A percentile compares a stretch with the other conserved stretches of the same genome.
These are phyloP conservation scores for Penicillium psychrosexuale DNA, from an alignment of 2,329 filamentous ascomycete species.

Conservation along the genomic window DNA sequence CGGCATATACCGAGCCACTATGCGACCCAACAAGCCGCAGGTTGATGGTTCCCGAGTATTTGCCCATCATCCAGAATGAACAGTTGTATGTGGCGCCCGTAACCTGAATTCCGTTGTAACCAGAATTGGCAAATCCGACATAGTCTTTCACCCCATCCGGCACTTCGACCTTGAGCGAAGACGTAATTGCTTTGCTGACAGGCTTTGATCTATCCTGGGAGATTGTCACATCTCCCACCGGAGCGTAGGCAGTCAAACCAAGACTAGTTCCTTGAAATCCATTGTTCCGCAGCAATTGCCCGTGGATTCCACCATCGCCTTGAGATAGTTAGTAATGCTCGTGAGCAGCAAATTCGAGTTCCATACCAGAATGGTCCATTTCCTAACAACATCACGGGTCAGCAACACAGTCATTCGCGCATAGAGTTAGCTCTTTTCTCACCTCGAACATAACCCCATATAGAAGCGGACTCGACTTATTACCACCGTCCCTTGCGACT, in stretches of 20 bases:
- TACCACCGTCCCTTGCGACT: slow-evolving; percentile 27
- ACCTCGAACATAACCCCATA: slow-evolving; percentile 41
- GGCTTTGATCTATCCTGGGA: slow-evolving; percentile 24
- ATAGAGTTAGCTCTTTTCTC: neutral
- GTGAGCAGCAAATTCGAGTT: neutral
- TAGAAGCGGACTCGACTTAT: slow-evolving; percentile 32
- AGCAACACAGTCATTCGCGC: neutral
- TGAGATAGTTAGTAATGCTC: neutral
- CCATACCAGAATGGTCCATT: slow-evolving; percentile 34
- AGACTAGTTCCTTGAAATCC: slow-evolving; percentile 33
- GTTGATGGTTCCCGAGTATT: slow-evolving; percentile 27
- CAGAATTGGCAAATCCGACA: slow-evolving; percentile 48
- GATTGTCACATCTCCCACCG: slow-evolving; percentile 27
- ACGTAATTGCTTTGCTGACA: slow-evolving; percentile 29
- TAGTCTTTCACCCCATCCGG: slow-evolving; percentile 19
- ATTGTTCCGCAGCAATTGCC: slow-evolving; percentile 35
- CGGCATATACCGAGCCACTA: slow-evolving; percentile 25
- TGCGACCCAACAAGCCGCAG: slow-evolving; percentile 27
- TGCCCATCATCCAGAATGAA: slow-evolving; percentile 34
- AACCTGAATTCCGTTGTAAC: slow-evolving; percentile 33
- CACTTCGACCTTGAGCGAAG: slow-evolving; percentile 27
- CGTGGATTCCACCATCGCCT: slow-evolving; percentile 37
- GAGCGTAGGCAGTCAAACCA: slow-evolving; percentile 26
- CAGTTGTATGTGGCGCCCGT: slow-evolving; percentile 25
- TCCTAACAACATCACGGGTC: slow-evolving; percentile 20